Conservation (phyloP, 1,139 yeast genomes). For the Scheffersomyces cryptocercus region DNA sequence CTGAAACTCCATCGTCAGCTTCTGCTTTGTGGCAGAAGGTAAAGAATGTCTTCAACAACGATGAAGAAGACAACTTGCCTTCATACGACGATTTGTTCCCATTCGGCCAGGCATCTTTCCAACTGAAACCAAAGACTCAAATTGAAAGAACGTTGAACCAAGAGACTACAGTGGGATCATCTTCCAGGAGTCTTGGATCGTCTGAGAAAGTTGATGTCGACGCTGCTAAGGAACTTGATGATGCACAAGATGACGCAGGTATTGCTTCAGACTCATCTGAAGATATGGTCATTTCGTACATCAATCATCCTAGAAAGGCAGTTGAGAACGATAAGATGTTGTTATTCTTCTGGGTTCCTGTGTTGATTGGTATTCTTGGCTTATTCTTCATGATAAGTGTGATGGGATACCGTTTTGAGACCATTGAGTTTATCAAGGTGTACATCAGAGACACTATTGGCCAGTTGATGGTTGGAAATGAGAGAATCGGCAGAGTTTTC, state of each 20-base stretch:
- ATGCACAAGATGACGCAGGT: slow-evolving; percentile 28
- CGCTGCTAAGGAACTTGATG: slow-evolving; percentile 1
- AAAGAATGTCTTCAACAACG: slow-evolving; percentile 54
- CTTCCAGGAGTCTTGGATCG: not conserved
- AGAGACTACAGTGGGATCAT: not conserved
- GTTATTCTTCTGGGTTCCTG: slow-evolving; percentile 85
- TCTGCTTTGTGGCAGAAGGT: slow-evolving; percentile 62
- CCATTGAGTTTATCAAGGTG: slow-evolving; percentile 45
- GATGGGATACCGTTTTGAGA: slow-evolving; percentile 49
- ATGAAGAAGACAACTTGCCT: slow-evolving; percentile 57
- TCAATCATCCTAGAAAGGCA: slow-evolving; percentile 61
- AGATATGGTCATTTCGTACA: slow-evolving; percentile 54
- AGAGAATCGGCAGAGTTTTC: slow-evolving; percentile 62
- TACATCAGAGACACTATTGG: slow-evolving; percentile 56
- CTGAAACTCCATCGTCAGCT: slow-evolving; percentile 6
- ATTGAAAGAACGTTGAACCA: slow-evolving; percentile 36
- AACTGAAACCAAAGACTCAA: slow-evolving; percentile 35
- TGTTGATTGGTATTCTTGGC: slow-evolving; percentile 54
- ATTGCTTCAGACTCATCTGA: slow-evolving; percentile 51
- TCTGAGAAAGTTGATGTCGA: slow-evolving; percentile 6
- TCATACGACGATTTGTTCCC: slow-evolving; percentile 86
- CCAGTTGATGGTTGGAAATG: slow-evolving; percentile 66
- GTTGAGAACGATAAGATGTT: slow-evolving; percentile 84
- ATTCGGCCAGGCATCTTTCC: slow-evolving; percentile 40
- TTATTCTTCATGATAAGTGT: slow-evolving; percentile 51